Conservation (phyloP, 768 basidiomycete species). For the Mycena floridula region DNA sequence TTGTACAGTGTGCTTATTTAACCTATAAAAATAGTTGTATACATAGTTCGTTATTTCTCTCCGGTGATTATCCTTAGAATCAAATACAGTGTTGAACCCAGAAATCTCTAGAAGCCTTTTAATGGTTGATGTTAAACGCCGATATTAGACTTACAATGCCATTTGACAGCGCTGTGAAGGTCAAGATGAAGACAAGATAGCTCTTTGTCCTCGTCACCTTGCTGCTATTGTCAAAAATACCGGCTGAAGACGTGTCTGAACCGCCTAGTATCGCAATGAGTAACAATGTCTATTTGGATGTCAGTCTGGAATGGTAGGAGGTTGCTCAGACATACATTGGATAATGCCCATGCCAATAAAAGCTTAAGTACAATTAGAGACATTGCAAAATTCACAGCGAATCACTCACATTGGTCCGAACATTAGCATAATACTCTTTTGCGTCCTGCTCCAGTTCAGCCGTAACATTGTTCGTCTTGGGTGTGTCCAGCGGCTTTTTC, state of each 20-base stretch:
- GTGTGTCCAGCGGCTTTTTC: constrained; percentile 26
- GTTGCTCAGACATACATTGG: constrained; percentile 76
- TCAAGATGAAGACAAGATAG: constrained; percentile 76
- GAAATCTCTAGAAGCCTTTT: constrained; percentile 37
- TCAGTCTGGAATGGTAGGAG: constrained; percentile 9
- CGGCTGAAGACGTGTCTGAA: constrained; percentile 38
- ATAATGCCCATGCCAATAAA: constrained; percentile 75
- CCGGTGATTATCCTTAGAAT: constrained; percentile 47
- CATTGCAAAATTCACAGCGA: not conserved
- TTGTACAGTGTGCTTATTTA: constrained; percentile 3
- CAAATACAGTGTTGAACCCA: constrained; percentile 53
- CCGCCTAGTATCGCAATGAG: constrained; percentile 64
- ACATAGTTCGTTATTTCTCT: constrained; percentile 13
- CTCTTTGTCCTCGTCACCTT: constrained; percentile 55
- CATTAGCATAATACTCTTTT: constrained; percentile 84
- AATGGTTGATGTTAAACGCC: not conserved
- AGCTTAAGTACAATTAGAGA: constrained; percentile 29
- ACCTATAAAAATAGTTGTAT: not conserved
- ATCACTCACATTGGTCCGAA: constrained; percentile 69
- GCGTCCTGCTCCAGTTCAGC: constrained; percentile 70
- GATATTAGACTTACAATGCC: constrained; percentile 36
- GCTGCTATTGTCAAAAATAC: constrained; percentile 49
- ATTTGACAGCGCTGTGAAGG: constrained; percentile 77
- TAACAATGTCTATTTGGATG: constrained; percentile 49
- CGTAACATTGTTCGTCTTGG: constrained; percentile 26